These are phyloP conservation scores for Letharia columbiana DNA, from an alignment of 495 filamentous ascomycete species.

Conservation along the genomic window DNA sequence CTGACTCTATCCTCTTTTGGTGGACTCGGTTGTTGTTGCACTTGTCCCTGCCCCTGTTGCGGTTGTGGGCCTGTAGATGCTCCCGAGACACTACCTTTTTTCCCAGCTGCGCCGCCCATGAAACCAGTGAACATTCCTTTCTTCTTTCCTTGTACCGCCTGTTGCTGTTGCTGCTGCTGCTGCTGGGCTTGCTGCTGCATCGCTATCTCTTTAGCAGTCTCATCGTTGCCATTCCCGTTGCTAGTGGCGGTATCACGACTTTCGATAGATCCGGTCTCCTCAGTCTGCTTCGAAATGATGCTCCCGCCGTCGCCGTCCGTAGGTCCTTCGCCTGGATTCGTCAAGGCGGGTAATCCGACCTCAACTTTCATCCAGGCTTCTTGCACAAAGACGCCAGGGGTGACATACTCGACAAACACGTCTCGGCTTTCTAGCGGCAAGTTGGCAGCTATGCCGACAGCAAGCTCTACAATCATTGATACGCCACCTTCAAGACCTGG, in stretches of 20 bases:
- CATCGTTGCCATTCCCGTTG: conserved; percentile 14
- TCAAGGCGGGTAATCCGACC: conserved; percentile 63
- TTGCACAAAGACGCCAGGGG: conserved; percentile 59
- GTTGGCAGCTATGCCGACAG: conserved; percentile 76
- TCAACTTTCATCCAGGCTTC: conserved; percentile 78
- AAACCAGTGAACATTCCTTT: conserved; percentile 44
- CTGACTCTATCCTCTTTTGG: conserved; percentile 54
- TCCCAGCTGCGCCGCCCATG: conserved; percentile 34
- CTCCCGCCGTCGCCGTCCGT: conserved; percentile 40
- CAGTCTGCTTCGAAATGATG: conserved; percentile 28
- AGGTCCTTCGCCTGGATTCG: conserved; percentile 38
- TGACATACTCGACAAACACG: conserved; percentile 75
- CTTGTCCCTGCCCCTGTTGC: conserved; percentile 33
- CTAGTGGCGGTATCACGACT: conserved; percentile 30
- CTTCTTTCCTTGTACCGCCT: conserved; percentile 30
- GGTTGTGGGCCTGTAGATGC: conserved; percentile 22
- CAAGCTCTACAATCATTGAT: conserved; percentile 87
- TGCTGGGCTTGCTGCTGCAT: conserved; percentile 15
- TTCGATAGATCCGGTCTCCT: conserved; percentile 32
- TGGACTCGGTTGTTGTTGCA: conserved; percentile 25
- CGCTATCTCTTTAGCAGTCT: not conserved
- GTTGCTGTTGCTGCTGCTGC: conserved; percentile 11
- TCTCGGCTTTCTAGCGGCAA: conserved; percentile 87
- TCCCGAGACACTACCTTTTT: conserved; percentile 16
- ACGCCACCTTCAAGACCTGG: conserved; percentile 71